Base-by-base conservation (phyloP, 2,329 filamentous ascomycete genomes). In the Coleophoma crateriformis region DNA sequence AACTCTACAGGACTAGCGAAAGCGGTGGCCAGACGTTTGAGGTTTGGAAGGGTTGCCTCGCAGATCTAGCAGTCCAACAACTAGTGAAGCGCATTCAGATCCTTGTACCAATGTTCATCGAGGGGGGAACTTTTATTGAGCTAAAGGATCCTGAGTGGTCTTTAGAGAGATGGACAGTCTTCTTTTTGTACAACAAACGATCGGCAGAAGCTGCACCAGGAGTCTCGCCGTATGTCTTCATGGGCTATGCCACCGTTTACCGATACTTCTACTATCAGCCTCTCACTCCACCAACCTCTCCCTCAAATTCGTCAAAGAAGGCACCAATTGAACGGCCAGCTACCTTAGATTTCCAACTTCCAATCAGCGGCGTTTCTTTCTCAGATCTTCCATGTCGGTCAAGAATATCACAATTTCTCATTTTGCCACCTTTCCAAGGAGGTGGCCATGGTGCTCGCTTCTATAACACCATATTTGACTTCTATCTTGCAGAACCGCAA, bases 181-280 rank as follows among this genome's bases (percentile, higher is more conserved):
- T 90, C 70, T 84, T 96, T 58, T 74, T 96, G 49, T 92, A 87
- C 67, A 80, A 85, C 59, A 86, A 86, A 63, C 79, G 79, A 53
- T 69, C 70, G 4, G 58, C 63, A 2, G 47, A 67, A 2, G 61
- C 64, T 3, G 60, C 68, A 2, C 67, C 75, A 11, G 70, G 68
- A 10, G 73, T 71, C 47, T 77, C 74, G 13, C 72, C 78, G n/a
- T 96, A 96, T 66, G 79, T 82, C 3, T 88, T 99, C 57, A 84
- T 89, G 34, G 94, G 94, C 50, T 97, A 95, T 68, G 85, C 87
- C 14, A 97, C 92, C 1, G 85, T 92, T 33, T 96, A 96, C 68
- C 84, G 89, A 45, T 92, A 90, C 71, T 96, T 87, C 75, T 74
- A 79, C 54, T 82, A 81, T 52, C 75, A 76, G 20, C 69, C 73